Conservation (phyloP, 1,284 basidiomycete species). For the Amylostereum areolatum region DNA sequence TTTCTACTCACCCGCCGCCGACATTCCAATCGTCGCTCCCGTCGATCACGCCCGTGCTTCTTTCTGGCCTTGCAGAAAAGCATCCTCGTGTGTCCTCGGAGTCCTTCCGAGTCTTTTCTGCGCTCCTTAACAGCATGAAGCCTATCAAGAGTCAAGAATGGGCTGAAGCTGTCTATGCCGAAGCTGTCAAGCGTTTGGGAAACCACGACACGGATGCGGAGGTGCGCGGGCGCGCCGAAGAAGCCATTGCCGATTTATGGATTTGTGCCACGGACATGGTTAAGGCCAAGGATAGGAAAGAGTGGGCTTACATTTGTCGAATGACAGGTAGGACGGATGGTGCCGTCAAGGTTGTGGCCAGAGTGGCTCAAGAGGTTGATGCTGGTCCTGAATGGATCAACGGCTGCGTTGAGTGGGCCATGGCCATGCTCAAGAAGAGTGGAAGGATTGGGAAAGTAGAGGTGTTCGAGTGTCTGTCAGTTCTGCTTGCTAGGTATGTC, state of each 20-base stretch:
- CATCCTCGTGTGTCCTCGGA: conserved; percentile 79
- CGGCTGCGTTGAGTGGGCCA: conserved; percentile 72
- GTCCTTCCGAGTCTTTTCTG: conserved; percentile 76
- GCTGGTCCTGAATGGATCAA: conserved; percentile 77
- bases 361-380: conserved; percentile 63
- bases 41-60: conserved; percentile 65
- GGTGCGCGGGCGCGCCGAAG: conserved; percentile 80
- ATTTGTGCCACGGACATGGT: conserved; percentile 76
- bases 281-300: conserved; percentile 52
- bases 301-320: conserved; percentile 80
- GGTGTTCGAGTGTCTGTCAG: conserved; percentile 75
- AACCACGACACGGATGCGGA: conserved; percentile 88
- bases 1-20: conserved; percentile 72
- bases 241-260: conserved; percentile 82
- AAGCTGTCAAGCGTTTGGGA: conserved; percentile 65
- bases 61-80: conserved; percentile 64
- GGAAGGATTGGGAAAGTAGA: conserved; percentile 77
- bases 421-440: conserved; percentile 74
- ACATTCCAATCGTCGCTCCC: conserved; percentile 60
- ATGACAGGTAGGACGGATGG: conserved; percentile 69
- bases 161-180: conserved; percentile 68
- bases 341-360: conserved; percentile 66
- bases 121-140: conserved; percentile 57
- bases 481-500: conserved; percentile 60
- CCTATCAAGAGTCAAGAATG: conserved; percentile 58